Percentiles rank a stretch among this genome's conserved stretches.
Conservation (phyloP, 1,284 basidiomycete genomes). For the Fomitopsis betulina region DNA sequence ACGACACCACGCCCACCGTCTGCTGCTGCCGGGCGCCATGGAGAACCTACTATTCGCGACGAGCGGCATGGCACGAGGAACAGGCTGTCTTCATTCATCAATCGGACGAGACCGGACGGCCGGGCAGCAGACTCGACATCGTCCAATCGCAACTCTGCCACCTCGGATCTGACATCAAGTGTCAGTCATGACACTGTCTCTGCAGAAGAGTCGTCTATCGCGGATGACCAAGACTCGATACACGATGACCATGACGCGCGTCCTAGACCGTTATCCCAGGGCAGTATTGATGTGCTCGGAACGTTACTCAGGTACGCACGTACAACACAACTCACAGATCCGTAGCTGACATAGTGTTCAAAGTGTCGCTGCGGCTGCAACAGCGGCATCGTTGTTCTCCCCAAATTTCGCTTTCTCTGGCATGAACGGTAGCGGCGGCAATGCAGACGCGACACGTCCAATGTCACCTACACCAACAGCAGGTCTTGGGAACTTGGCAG, state of each 20-base stretch:
- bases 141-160: slow-evolving; percentile 2
- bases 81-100: slow-evolving; percentile 24
- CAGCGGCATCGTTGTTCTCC: slow-evolving; percentile 66
- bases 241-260: slow-evolving; percentile 13
- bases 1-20: slow-evolving; percentile 13
- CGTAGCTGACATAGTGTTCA: background rate
- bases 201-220: slow-evolving; percentile 12
- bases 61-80: slow-evolving; percentile 16
- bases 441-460: slow-evolving; percentile 29
- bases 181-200: slow-evolving; percentile 20
- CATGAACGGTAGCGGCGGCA: background rate
- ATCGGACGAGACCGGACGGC: slow-evolving; percentile 12
- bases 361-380: slow-evolving; percentile 77
- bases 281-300: slow-evolving; percentile 74
- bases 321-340: slow-evolving; percentile 1
- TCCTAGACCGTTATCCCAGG: slow-evolving; percentile 47
- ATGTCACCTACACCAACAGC: slow-evolving; percentile 47
- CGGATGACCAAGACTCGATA: slow-evolving; percentile 1
- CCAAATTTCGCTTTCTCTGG: slow-evolving; percentile 36
- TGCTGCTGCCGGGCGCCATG: slow-evolving; percentile 11
- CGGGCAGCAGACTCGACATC: background rate
- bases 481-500: slow-evolving; percentile 30
- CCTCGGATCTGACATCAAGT: slow-evolving; percentile 12
- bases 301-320: slow-evolving; percentile 64
- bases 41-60: slow-evolving; percentile 10